Evolutionary conservation across 768 basidiomycete genomes (phyloP).

Genomic region (Leccinum ochraceum): DNA sequence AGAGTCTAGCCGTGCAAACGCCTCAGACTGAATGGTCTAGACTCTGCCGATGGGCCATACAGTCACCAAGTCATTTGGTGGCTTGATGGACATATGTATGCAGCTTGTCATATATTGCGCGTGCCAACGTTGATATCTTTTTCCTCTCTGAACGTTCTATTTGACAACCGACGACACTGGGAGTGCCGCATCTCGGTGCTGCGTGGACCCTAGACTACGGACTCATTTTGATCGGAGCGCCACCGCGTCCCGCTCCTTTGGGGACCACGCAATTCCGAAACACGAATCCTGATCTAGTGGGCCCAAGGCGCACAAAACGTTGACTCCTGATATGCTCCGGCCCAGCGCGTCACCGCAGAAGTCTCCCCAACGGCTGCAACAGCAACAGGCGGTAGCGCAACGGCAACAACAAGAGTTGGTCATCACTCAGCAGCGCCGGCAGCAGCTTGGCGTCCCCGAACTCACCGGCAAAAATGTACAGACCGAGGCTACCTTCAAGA

Average conservation of each 20-base stretch:
- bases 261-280: slow-evolving; percentile 1
- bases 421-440: no score
- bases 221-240: slow-evolving; percentile 21
- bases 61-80: slow-evolving; percentile 27
- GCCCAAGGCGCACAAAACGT: no score
- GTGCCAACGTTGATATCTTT: neutral
- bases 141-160: neutral
- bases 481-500: no score
- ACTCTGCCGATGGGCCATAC: slow-evolving; percentile 8
- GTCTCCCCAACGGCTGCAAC: no score
- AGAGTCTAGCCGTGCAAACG: neutral
- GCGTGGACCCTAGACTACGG: slow-evolving; percentile 3
- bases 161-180: neutral
- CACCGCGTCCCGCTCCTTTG: slow-evolving; percentile 21
- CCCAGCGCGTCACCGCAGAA: no score
- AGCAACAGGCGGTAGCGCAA: no score
- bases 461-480: no score
- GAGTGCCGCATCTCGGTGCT: slow-evolving; percentile 14
- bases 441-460: no score
- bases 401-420: no score
- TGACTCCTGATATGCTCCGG: no score
- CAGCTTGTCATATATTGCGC: slow-evolving; percentile 10
- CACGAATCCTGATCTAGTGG: neutral
- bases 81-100: slow-evolving; percentile 24
- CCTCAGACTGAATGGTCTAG: slow-evolving; percentile 8